Base-by-base conservation (phyloP, 2,329 filamentous ascomycete species). In the Paracorniculantispora psalliotae region DNA sequence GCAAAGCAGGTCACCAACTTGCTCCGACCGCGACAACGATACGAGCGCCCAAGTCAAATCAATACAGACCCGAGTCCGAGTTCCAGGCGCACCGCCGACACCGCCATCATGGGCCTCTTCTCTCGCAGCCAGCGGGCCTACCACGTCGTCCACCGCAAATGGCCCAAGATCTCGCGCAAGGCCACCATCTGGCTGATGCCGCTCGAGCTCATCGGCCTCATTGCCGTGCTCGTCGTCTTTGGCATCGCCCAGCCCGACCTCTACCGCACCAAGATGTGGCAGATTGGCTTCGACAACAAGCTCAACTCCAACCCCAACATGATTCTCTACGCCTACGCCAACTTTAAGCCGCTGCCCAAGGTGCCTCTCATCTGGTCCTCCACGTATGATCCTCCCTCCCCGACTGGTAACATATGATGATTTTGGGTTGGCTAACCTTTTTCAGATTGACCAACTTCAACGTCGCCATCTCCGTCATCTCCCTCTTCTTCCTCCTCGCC, bases 291-390 rank as follows among this genome's bases (percentile, higher is more conserved):
- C 61, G 80, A 87, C 57, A 78, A 89, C 69, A 82, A 84, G 61
- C 89, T 89, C 78, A 92, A 92, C 73, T 91, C 88, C 62, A 85
- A 85, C 65, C 89, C 90, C 15, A 80, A 76, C 61, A 82, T 87
- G 67, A 77, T 90, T 19, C 72, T 91, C 35, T 92, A 90, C 71
- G 86, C 87, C 35, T 87, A 88, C 67, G 88, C 88, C 54, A 92
- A 92, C 68, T 82, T 90, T 69, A 73, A 78, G 57, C 79, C 85
- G 0, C 74, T 86, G 15, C 84, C 85, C 1, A 77, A 77, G 35
- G 76, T 84, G 10, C 88, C 90, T 1, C 75, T 92, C 57, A 81
- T 92, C 15, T 93, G 90, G 90, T 88, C 87, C 61, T 74, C 79
- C 68, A 82, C 81, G 89, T 92, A 72, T 76, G 88, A 82, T 43